phyloP scores from a whole-genome alignment of 2,329 filamentous ascomycete species.

The Trichoderma arundinaceum region DNA sequence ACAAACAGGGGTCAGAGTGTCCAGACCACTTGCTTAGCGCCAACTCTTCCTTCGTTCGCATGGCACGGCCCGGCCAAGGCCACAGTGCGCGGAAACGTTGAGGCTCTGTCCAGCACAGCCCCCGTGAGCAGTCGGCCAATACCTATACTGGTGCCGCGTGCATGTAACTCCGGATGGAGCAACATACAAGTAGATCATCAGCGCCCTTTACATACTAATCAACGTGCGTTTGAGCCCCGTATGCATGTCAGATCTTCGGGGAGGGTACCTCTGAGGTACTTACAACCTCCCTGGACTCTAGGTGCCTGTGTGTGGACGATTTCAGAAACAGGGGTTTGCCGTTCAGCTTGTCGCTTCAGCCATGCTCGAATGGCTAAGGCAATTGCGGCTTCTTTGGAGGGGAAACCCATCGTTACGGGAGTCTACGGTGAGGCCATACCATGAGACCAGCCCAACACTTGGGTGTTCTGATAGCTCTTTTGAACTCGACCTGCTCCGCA shows the following conservation, averaged over 20 bases:
- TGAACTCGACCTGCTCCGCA: background rate
- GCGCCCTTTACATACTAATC: background rate
- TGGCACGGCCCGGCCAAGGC: conserved; percentile 20
- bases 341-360: conserved; percentile 19
- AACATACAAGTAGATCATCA: background rate
- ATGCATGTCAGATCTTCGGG: conserved; percentile 30
- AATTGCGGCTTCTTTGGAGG: background rate
- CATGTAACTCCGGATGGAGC: background rate
- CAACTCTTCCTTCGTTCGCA: conserved; percentile 6
- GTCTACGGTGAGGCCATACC: background rate
- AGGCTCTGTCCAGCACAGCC: conserved; percentile 26
- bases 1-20: conserved; percentile 1
- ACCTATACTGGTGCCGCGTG: background rate
- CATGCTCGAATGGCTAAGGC: background rate
- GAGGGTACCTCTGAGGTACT: conserved; percentile 17
- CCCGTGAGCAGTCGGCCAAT: background rate
- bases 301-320: background rate
- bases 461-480: background rate
- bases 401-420: conserved; percentile 1
- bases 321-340: background rate
- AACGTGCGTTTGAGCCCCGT: background rate
- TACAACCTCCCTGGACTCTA: background rate
- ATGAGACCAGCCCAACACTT: background rate
- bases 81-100: conserved; percentile 25
- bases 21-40: conserved; percentile 8